Evolutionary conservation across 2,329 filamentous ascomycete genomes (phyloP).

Genomic region (Pseudofabraea citricarpa): DNA sequence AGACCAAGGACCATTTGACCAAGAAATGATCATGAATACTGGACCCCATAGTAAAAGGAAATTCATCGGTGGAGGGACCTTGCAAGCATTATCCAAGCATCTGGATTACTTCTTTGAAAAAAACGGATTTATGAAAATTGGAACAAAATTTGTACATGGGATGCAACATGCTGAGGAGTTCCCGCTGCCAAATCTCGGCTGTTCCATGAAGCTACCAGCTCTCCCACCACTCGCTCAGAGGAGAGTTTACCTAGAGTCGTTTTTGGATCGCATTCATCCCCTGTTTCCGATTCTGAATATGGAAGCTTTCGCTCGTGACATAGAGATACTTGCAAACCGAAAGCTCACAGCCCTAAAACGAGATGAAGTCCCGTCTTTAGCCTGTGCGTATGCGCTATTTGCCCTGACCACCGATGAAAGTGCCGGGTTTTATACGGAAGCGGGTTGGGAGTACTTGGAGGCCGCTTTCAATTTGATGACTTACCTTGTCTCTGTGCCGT

Average conservation of each 20-base stretch:
- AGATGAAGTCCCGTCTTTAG: neutral
- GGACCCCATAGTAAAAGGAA: neutral
- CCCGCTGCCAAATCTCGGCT: neutral
- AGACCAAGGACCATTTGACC: no score
- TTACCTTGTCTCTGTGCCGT: constrained; percentile 1
- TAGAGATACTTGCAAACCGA: neutral
- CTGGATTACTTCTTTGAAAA: neutral
- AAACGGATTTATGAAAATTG: neutral
- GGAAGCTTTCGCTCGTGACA: neutral
- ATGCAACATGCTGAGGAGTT: constrained; percentile 1
- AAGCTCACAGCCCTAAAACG: neutral
- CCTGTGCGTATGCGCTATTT: neutral
- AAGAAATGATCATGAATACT: neutral
- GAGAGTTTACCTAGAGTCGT: neutral
- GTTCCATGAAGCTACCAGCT: neutral
- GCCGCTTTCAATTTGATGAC: neutral
- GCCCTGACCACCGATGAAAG: neutral
- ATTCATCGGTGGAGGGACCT: neutral
- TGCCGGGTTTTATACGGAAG: neutral
- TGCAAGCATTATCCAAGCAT: neutral
- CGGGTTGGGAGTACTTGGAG: neutral
- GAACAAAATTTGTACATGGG: neutral
- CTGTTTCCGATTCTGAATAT: constrained; percentile 2
- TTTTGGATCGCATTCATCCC: neutral
- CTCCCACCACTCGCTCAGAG: neutral